A percentile compares a stretch with the other conserved stretches of the same genome.
Conservation (phyloP, 1,284 basidiomycete genomes). For the Chalciporus sp. region DNA sequence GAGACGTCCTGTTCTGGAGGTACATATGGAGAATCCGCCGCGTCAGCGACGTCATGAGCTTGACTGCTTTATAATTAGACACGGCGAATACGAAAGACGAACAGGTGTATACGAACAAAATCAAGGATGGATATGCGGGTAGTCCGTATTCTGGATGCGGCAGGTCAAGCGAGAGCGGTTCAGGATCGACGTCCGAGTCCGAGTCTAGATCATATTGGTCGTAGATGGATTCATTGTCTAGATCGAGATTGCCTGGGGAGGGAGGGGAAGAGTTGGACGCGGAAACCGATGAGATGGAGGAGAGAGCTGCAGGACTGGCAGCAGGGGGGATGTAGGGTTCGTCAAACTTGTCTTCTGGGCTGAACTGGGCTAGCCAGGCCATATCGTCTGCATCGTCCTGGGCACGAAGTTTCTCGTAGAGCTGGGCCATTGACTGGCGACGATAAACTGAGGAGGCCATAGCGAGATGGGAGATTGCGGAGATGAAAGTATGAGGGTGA, state of each 20-base stretch:
- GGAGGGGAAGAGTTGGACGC: slow-evolving; percentile 21
- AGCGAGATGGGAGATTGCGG: slow-evolving; percentile 13
- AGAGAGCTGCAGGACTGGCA: slow-evolving; percentile 28
- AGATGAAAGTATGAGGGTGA: slow-evolving; percentile 20
- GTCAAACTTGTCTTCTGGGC: slow-evolving; percentile 36
- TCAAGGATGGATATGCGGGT: slow-evolving; percentile 18
- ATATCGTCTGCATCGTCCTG: slow-evolving; percentile 38
- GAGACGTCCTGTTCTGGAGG: slow-evolving; percentile 10
- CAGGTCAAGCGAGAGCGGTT: slow-evolving; percentile 20
- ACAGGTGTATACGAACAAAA: slow-evolving; percentile 23
- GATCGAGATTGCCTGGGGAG: slow-evolving; percentile 19
- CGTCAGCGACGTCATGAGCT: slow-evolving; percentile 6
- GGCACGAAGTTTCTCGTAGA: slow-evolving; percentile 36
- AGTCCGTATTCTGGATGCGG: slow-evolving; percentile 13
- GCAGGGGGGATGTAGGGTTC: slow-evolving; percentile 25
- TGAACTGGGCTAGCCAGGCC: slow-evolving; percentile 37
- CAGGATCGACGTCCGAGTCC: slow-evolving; percentile 29
- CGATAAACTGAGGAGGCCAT: slow-evolving; percentile 37
- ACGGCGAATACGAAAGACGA: slow-evolving; percentile 1
- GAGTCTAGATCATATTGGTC: slow-evolving; percentile 31
- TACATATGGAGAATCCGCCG: slow-evolving; percentile 17
- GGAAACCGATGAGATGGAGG: slow-evolving; percentile 30
- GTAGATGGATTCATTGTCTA: slow-evolving; percentile 27
- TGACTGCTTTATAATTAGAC: slow-evolving; percentile 27
- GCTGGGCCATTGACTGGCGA: slow-evolving; percentile 39